Evolutionary conservation across 331 rosid genomes (phyloP).

Genomic region (Malus hybrid): DNA sequence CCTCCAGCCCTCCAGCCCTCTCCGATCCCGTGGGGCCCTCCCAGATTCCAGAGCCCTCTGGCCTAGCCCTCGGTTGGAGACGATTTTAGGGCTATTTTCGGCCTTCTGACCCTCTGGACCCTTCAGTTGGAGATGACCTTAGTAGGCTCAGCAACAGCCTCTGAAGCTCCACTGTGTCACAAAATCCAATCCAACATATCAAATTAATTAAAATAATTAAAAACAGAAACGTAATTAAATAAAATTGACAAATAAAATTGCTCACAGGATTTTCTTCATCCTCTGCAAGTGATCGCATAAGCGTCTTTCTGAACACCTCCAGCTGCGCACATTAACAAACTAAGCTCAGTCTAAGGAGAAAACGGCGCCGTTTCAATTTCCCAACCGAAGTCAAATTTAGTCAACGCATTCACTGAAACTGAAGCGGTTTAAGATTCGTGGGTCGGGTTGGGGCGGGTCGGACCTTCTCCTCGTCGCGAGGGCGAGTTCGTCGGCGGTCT

Average conservation of each 20-base stretch:
- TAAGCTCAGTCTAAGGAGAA: neutral
- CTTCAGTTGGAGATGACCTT: too few relatives aligned
- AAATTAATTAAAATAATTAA: neutral
- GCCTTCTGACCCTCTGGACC: too few relatives aligned
- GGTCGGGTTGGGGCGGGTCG: neutral
- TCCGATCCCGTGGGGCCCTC: too few relatives aligned
- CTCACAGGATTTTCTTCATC: constrained; percentile 67
- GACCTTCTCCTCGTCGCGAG: constrained; percentile 59
- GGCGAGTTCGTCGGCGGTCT: constrained; percentile 47
- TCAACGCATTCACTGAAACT: neutral
- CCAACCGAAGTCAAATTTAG: neutral
- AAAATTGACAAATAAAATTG: neutral
- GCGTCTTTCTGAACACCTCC: constrained; percentile 86
- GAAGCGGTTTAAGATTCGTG: neutral
- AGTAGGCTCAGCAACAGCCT: constrained; percentile 32
- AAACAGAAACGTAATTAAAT: neutral
- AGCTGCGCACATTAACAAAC: constrained; percentile 36
- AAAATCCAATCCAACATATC: neutral
- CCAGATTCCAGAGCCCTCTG: too few relatives aligned
- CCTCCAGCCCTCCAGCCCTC: too few relatives aligned
- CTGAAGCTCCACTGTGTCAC: constrained; percentile 34
- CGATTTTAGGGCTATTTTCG: too few relatives aligned
- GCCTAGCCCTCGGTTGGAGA: too few relatives aligned
- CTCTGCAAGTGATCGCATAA: constrained; percentile 79
- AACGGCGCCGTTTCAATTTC: neutral